Evolutionary conservation across 2,329 filamentous ascomycete species (phyloP), one percentile per base, ranked within the genome.

Genomic region (Rutstroemia sydowiana): DNA sequence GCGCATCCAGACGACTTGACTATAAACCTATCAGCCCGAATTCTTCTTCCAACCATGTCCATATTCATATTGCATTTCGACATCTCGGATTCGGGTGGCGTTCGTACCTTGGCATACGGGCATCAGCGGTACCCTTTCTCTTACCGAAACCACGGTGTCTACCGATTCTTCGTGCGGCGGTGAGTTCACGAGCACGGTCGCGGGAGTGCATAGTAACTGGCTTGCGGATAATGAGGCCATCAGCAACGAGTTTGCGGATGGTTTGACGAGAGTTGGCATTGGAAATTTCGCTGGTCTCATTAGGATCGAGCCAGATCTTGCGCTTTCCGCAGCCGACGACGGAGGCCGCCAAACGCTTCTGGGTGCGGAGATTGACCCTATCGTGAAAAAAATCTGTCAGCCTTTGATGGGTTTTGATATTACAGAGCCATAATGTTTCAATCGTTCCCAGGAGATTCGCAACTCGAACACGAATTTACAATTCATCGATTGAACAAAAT

Each of bases 261-360:
- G 92, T 96, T 82, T 97, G 92, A 72, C 93, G 92, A 70, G 92
- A 97, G 88, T 98, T 98, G 86, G 93, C 93, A 78, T 96, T 97
- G 81, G 88, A 90, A 81, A 98, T 98, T 80, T 98, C 93, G 82
- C 78, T 93, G 79, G 91, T 84, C 82, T 98, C 93, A 76, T 95
- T 97, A 76, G 93, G 93, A 79, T 98, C 93, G 74, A 98, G 91
- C 93, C 93, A 98, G 80, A 98, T 95, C 88, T 98, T 98, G 85
- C 92, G 88, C 88, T 98, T 86, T 75, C 93, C 93, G 81, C 89
- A 95, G 83, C 90, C 90, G 75, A 95, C 88, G 76, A 98, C 93
- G 77, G 92, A 88, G 73, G 93, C 89, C 75, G 93, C 93, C 72
- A 98, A 91, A 81, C 95, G 92, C 87, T 98, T 98, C 85, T 98